Evolutionary conservation across 495 filamentous ascomycete genomes (phyloP).

Genomic region (Staphylotrichum longicolle): DNA sequence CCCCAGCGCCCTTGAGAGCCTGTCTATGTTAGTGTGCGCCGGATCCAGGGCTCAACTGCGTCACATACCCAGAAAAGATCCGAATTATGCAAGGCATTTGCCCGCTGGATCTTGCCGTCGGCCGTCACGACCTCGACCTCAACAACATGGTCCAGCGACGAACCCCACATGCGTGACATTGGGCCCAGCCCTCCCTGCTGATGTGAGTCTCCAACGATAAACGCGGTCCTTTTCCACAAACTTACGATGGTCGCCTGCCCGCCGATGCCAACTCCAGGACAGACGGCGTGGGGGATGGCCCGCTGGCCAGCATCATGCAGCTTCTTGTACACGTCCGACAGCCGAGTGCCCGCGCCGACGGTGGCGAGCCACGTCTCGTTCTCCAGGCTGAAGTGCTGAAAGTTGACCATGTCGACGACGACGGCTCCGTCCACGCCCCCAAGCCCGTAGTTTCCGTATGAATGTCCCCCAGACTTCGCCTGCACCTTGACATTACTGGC

Average conservation of each 20-base stretch:
- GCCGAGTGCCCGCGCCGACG: conserved; percentile 61
- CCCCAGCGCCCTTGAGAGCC: conserved; percentile 58
- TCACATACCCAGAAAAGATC: conserved; percentile 57
- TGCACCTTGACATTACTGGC: conserved; percentile 59
- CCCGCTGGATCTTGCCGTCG: conserved; percentile 55
- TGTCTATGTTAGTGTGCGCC: conserved; percentile 12
- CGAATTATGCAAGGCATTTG: conserved; percentile 47
- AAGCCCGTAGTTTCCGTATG: conserved; percentile 54
- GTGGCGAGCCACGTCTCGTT: conserved; percentile 55
- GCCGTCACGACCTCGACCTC: conserved; percentile 61
- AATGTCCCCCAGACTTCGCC: conserved; percentile 70
- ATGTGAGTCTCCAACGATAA: conserved; percentile 13
- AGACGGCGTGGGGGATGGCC: conserved; percentile 67
- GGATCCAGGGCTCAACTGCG: background rate
- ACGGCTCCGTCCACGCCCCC: conserved; percentile 56
- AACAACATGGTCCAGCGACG: conserved; percentile 51
- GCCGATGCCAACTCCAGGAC: conserved; percentile 62
- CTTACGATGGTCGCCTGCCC: conserved; percentile 64
- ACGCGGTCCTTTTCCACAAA: background rate
- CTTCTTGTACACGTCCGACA: conserved; percentile 58
- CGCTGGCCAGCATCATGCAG: conserved; percentile 62
- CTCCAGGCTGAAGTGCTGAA: conserved; percentile 56
- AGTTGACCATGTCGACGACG: conserved; percentile 56
- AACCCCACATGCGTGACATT: conserved; percentile 57
- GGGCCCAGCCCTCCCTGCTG: conserved; percentile 52